Conservation (phyloP, 2,329 filamentous ascomycete species). For the Lojkania enalia region DNA sequence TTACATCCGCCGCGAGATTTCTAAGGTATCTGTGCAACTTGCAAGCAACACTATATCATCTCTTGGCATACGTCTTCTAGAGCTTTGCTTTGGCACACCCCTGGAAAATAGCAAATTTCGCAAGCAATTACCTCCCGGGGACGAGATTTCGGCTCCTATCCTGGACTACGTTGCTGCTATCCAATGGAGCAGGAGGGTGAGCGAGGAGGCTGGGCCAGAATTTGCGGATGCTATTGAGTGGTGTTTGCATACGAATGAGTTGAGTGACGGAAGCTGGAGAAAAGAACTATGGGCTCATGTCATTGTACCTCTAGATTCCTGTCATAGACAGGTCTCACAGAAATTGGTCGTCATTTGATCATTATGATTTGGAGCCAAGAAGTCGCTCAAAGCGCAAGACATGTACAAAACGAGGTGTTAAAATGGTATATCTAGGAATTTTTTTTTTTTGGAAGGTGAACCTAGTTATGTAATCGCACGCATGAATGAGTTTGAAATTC, state of each 20-base stretch:
- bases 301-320: constrained; percentile 16
- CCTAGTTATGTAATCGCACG: too few species aligned
- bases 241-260: constrained; percentile 16
- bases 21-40: neutral
- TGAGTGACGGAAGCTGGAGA: constrained; percentile 16
- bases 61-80: constrained; percentile 18
- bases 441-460: too few species aligned
- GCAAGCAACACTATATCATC: constrained; percentile 4
- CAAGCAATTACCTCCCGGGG: constrained; percentile 7
- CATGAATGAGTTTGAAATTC: too few species aligned
- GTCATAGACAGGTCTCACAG: constrained; percentile 13
- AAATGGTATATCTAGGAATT: too few species aligned
- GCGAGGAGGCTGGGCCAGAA: constrained; percentile 17
- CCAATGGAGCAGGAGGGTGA: constrained; percentile 17
- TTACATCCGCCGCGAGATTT: constrained; percentile 13
- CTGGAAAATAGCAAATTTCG: constrained; percentile 13
- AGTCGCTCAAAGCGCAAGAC: too few species aligned
- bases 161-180: constrained; percentile 18
- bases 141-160: constrained; percentile 4
- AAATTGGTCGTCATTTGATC: constrained; percentile 1
- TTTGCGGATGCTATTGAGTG: constrained; percentile 19
- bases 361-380: too few species aligned
- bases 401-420: too few species aligned
- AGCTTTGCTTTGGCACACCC: constrained; percentile 19
- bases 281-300: constrained; percentile 17